These are phyloP conservation scores for Backusella circina DNA, from an alignment of 192 early-diverging fungal genomes.

Conservation along the genomic window DNA sequence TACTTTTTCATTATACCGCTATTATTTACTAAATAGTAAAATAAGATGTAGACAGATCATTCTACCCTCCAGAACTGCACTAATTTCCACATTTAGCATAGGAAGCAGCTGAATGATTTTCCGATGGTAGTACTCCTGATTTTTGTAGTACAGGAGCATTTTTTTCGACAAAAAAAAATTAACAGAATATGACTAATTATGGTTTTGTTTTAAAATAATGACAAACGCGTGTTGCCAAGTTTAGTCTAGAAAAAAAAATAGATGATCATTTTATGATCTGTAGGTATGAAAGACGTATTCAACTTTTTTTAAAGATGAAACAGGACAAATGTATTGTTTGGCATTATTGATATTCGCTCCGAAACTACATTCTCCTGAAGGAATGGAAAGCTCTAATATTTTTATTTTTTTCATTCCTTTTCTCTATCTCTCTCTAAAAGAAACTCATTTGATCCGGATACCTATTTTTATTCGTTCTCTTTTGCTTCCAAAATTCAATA, in stretches of 20 bases:
- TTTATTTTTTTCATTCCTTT: not conserved
- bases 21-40: not conserved
- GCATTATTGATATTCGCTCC: not conserved
- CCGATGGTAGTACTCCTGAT: not conserved
- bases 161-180: not conserved
- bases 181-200: not conserved
- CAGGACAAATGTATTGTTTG: not conserved
- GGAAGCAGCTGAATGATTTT: not conserved
- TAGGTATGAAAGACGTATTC: not conserved
- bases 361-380: conserved; percentile 1
- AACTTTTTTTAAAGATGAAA: not conserved
- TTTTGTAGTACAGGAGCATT: not conserved
- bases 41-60: not conserved
- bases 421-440: not conserved
- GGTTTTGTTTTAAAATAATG: not conserved
- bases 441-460: not conserved
- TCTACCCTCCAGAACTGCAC: not conserved
- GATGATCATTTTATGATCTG: not conserved
- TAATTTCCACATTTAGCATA: not conserved
- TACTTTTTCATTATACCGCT: not conserved
- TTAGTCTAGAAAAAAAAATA: not conserved
- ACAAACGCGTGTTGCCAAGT: not conserved
- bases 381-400: not conserved
- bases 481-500: not conserved
- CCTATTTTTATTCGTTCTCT: not conserved